A percentile compares a stretch with the other conserved stretches of the same genome.
Evolutionary conservation across 2,329 filamentous ascomycete genomes (phyloP).

Genomic region (Apiospora malaysiana): DNA sequence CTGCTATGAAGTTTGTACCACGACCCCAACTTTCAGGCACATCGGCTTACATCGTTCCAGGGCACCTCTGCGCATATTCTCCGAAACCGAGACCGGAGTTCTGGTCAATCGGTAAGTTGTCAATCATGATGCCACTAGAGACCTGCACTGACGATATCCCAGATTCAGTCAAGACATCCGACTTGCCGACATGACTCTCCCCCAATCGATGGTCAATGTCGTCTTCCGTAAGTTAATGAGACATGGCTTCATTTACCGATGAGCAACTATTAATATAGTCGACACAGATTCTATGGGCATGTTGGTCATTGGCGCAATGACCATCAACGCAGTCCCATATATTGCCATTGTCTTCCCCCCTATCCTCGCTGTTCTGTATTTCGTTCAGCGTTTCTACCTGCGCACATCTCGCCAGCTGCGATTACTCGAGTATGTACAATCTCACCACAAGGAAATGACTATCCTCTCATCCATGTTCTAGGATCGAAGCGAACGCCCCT

Average conservation of each 20-base stretch:
- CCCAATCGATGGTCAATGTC: constrained; percentile 20
- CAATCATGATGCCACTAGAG: background rate
- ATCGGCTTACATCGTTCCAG: constrained; percentile 2
- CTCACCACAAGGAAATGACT: background rate
- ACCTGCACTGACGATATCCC: background rate
- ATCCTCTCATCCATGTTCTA: background rate
- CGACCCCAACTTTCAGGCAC: background rate
- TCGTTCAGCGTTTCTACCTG: constrained; percentile 25
- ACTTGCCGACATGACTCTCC: constrained; percentile 24
- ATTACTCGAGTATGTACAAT: constrained; percentile 5
- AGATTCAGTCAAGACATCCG: constrained; percentile 27
- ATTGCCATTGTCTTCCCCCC: constrained; percentile 18
- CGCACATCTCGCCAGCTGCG: constrained; percentile 24
- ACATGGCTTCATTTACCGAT: too few species aligned
- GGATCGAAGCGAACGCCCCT: constrained; percentile 19
- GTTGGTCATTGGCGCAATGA: constrained; percentile 18
- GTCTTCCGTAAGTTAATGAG: constrained; percentile 21
- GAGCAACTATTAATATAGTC: background rate
- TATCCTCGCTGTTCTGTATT: constrained; percentile 17
- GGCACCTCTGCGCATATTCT: constrained; percentile 31
- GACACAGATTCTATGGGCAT: constrained; percentile 19
- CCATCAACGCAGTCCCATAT: constrained; percentile 22
- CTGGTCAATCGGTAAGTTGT: constrained; percentile 25
- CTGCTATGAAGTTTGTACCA: constrained; percentile 20
- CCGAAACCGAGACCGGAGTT: constrained; percentile 29